Base-by-base conservation (phyloP, 345 rosid species). In the Abelmoschus esculentus region DNA sequence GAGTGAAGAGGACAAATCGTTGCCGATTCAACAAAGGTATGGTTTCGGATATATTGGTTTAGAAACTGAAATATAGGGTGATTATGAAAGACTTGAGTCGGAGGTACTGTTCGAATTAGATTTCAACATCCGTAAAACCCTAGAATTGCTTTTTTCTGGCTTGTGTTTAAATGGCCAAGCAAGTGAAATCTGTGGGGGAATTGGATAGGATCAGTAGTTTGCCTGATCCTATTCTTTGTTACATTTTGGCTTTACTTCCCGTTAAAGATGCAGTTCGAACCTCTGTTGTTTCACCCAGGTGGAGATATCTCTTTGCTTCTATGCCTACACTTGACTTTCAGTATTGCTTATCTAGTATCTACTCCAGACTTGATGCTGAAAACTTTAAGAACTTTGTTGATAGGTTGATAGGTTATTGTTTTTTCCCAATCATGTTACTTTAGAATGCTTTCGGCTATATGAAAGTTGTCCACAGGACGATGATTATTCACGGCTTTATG, bases 371-470 rank as follows among this genome's bases (percentile, higher is more conserved):
- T 3, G 17, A 12, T 10, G 4, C 4, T 19, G 13, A 40, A 6
- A 13, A 15, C 32, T 66, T 66, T 36, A 66, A 26, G 22, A 29
- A 46, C 32, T 40, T 66, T 49, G 12, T 44, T 53, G 57, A 66
- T 66, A 66, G 57, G 12, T 44, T 53, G 57, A 66, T 66, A 66
- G 57, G 52, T 4, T 66, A n/a, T 6, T 66, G 36, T 66, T 54
- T 54, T 54, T 2, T 13, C 28, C 57, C 13, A 10, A 12, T 13
- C 17, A 15, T 34, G 3, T 29, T 1, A 13, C 9, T 49, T 19
- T 66, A 44, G 70, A 66, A 40, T 11, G 32, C 34, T 49, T 66
- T 66, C 36, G 36, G 17, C 31, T 9, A 26, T 66, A 7, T 5
- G 36, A 12, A 10, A 13, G 57, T 4, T 0, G 3, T n/a, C 4